phyloP scores from a whole-genome alignment of 495 filamentous ascomycete species.

The Eremomyces bilateralis region DNA sequence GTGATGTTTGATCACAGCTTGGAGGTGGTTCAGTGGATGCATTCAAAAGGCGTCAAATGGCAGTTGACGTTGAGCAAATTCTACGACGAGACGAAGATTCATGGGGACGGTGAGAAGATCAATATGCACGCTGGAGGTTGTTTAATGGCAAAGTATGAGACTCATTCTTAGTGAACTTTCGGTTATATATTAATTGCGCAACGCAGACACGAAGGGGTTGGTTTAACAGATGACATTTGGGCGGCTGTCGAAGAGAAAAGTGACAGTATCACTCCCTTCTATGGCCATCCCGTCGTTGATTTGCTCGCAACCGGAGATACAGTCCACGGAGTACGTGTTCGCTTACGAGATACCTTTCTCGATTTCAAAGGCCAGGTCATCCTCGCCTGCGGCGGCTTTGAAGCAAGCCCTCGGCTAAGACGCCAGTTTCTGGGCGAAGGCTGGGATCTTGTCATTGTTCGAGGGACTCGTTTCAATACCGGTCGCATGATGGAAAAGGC shows the following conservation, averaged over 20 bases:
- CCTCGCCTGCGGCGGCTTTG: slow-evolving; percentile 38
- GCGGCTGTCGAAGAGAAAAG: background rate
- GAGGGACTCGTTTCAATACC: slow-evolving; percentile 38
- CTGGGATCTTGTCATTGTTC: slow-evolving; percentile 37
- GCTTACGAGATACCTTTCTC: background rate
- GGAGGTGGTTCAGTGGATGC: background rate
- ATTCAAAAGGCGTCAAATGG: background rate
- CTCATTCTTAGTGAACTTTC: too few species aligned
- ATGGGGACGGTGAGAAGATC: background rate
- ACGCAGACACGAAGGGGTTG: background rate
- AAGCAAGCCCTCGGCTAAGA: slow-evolving; percentile 31
- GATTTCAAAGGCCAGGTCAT: slow-evolving; percentile 16
- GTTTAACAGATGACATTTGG: background rate
- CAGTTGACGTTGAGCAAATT: background rate
- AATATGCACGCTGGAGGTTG: background rate
- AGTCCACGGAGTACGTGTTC: background rate
- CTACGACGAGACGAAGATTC: background rate
- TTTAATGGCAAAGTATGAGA: too few species aligned
- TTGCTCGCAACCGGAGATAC: background rate
- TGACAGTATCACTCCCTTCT: background rate
- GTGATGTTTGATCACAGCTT: background rate
- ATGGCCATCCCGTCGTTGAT: background rate
- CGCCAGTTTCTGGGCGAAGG: slow-evolving; percentile 34
- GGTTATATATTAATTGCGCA: too few species aligned
- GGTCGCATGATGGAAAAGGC: slow-evolving; percentile 32